phyloP scores from a whole-genome alignment of 2,329 filamentous ascomycete species.

The Sporothrix humicola region DNA sequence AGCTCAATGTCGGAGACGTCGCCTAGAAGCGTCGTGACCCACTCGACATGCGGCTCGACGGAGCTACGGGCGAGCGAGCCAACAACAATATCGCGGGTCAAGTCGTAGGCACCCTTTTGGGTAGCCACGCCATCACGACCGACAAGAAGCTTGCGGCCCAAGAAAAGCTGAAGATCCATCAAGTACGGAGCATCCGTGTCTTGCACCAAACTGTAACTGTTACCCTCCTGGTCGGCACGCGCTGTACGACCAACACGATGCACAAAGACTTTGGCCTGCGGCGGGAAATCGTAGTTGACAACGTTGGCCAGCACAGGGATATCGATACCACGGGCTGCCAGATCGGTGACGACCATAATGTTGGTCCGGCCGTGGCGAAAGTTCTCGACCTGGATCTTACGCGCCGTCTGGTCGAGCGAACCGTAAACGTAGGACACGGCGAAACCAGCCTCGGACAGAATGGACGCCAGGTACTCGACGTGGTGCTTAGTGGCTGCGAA shows the following conservation, averaged over 20 bases:
- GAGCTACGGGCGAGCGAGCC: constrained; percentile 75
- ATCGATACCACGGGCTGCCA: constrained; percentile 96
- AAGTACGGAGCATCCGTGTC: constrained; percentile 90
- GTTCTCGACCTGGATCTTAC: constrained; percentile 88
- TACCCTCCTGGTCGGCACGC: constrained; percentile 87
- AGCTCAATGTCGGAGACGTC: constrained; percentile 75
- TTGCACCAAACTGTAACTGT: constrained; percentile 91
- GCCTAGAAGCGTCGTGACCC: constrained; percentile 76
- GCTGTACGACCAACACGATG: constrained; percentile 96
- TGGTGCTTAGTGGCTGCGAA: constrained; percentile 97
- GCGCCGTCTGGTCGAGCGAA: constrained; percentile 89
- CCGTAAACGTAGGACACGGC: constrained; percentile 94
- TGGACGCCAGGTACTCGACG: constrained; percentile 84
- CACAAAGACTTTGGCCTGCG: constrained; percentile 95
- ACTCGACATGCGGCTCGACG: constrained; percentile 79
- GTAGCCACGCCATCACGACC: constrained; percentile 62
- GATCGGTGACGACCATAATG: constrained; percentile 93
- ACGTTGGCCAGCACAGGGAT: constrained; percentile 95
- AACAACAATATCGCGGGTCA: constrained; percentile 81
- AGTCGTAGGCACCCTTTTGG: constrained; percentile 64
- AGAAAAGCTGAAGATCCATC: constrained; percentile 90
- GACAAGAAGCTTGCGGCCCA: constrained; percentile 80
- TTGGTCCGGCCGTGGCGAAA: constrained; percentile 85
- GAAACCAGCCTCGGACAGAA: constrained; percentile 84
- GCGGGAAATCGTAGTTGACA: constrained; percentile 98